phyloP scores from a whole-genome alignment of 2,329 filamentous ascomycete genomes.

The Apiospora phragmitis region DNA sequence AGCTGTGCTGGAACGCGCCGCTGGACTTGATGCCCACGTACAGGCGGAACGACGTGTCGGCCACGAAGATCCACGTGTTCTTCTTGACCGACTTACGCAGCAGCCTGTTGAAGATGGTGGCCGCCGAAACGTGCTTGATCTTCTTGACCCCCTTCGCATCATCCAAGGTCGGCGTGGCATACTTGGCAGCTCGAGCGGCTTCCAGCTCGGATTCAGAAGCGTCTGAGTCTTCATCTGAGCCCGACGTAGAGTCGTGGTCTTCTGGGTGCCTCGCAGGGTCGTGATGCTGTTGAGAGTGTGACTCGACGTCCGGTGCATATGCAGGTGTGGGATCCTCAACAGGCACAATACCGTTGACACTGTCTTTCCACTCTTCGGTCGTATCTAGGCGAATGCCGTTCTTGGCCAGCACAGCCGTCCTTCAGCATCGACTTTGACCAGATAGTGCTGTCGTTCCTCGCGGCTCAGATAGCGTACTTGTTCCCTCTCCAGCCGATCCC shows the following conservation, averaged over 20 bases:
- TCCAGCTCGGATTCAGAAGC: constrained; percentile 51
- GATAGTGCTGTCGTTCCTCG: constrained; percentile 79
- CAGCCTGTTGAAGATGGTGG: constrained; percentile 76
- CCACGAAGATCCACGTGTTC: constrained; percentile 93
- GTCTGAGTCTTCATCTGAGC: constrained; percentile 51
- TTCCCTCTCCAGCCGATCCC: constrained; percentile 74
- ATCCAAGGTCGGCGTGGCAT: constrained; percentile 64
- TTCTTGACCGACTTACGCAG: constrained; percentile 78
- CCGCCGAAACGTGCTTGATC: constrained; percentile 65
- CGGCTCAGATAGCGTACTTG: constrained; percentile 80
- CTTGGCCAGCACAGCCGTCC: constrained; percentile 84
- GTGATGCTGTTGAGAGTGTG: constrained; percentile 27
- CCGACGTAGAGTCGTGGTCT: constrained; percentile 52
- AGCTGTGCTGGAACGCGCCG: constrained; percentile 88
- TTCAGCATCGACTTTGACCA: constrained; percentile 72
- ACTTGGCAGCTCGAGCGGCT: constrained; percentile 62
- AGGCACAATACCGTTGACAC: constrained; percentile 71
- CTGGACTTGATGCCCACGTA: constrained; percentile 90
- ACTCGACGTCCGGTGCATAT: constrained; percentile 41
- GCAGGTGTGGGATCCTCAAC: constrained; percentile 59
- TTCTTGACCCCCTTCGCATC: constrained; percentile 56
- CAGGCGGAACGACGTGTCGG: constrained; percentile 79
- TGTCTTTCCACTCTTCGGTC: constrained; percentile 73
- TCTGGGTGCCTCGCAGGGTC: constrained; percentile 25
- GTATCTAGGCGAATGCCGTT: constrained; percentile 79